Evolutionary conservation across 176 grass and related monocot species (phyloP).

Genomic region (Phoenix roebelenii): DNA sequence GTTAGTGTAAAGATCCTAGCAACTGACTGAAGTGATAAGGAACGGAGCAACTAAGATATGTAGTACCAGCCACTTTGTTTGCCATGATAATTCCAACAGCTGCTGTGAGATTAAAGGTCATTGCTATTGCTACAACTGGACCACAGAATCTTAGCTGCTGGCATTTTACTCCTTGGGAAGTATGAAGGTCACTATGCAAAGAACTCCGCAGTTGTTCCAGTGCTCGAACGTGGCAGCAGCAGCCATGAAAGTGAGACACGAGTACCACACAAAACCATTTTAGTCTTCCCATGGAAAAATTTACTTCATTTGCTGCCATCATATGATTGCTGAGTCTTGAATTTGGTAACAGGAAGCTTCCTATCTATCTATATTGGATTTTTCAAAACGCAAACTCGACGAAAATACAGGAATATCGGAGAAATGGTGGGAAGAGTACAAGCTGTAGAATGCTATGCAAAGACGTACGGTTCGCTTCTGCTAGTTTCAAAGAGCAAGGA

Average conservation of each 20-base stretch:
- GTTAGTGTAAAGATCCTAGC: too few species aligned
- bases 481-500: too few species aligned
- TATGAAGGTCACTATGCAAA: slow-evolving; percentile 78
- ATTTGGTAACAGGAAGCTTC: too few species aligned
- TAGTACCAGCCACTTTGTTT: slow-evolving; percentile 68
- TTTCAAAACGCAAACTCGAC: too few species aligned
- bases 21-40: too few species aligned
- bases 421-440: too few species aligned
- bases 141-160: slow-evolving; percentile 83
- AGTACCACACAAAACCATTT: background rate
- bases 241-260: background rate
- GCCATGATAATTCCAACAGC: slow-evolving; percentile 98
- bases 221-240: slow-evolving; percentile 31
- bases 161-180: slow-evolving; percentile 73
- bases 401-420: too few species aligned
- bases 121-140: slow-evolving; percentile 55
- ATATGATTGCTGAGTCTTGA: background rate
- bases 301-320: background rate
- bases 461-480: too few species aligned
- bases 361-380: too few species aligned
- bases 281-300: background rate
- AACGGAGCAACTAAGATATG: background rate
- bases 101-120: slow-evolving; percentile 83
- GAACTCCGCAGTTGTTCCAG: slow-evolving; percentile 57
- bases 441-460: too few species aligned